Base-by-base conservation (phyloP, 495 filamentous ascomycete genomes). In the Corynascus novoguineensis region DNA sequence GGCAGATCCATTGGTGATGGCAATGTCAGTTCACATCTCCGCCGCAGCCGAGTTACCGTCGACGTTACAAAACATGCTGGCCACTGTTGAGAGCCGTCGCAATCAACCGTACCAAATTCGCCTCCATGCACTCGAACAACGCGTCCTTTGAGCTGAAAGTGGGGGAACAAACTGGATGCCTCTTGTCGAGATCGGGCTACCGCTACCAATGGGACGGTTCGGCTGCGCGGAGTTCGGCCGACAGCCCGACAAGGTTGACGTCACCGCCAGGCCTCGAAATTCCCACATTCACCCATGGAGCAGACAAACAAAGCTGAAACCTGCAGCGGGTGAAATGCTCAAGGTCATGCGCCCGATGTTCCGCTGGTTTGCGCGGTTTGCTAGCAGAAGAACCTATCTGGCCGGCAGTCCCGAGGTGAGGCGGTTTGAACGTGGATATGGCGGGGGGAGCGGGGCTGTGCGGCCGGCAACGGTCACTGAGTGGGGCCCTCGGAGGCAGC, bases 191-290 rank as follows among this genome's bases (percentile, higher is more conserved):
- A 32, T 34, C 46, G 17, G 46, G 11, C 15, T 17, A 19, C 27
- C 46, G 49, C 42, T 48, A 55, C 53, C 53, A 55, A 55, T 55
- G 24, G 53, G 15, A 21, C 53, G 53, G 53, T 14, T 48, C 42
- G 53, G 51, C 44, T 38, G 53, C 48, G 28, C 53, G 53, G 53
- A 35, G 22, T 14, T 38, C 31, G 31, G 24, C 31, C 42, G n/a
- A 28, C 10, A 1, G 45, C 34, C 45, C 35, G 44, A 48, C 10
- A 21, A 7, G 27, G 12, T 31, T 49, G 53, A 56, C 53, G 45
- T 49, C 53, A 56, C 53, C 22, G 15, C 24, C 27, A 24, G 15
- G 28, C 12, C 12, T 14, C 32, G 17, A 15, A 5, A 21, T 3
- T 17, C 10, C 21, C 35, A 9, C 34, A 6, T 22, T 4, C n/a